Base-by-base conservation (phyloP, 441 rosid species). In the Bocquillonia castaneifolia region DNA sequence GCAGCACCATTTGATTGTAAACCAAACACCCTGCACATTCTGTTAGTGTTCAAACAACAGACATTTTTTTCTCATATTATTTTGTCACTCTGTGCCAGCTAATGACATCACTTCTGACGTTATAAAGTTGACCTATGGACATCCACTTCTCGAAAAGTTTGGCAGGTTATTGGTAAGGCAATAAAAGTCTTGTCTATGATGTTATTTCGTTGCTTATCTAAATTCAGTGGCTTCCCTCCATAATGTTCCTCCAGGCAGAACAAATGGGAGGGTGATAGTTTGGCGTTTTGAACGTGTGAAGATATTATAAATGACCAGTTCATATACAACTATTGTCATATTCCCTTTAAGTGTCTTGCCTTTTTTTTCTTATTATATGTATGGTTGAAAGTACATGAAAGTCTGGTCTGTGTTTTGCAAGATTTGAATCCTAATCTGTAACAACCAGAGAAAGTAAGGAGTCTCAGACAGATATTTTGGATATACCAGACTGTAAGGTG, bases 101-200 rank as follows among this genome's bases (percentile, higher is more conserved):
- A 75, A 77, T 63, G 70, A 47, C 29, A 61, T 64, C 48, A 77
- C 59, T 75, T 76, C 87, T 66, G 81, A 80, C 22, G 66, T 80
- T 50, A 66, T 80, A 70, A 79, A 74, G 60, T 74, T 83, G 81
- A 82, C 80, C 66, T 81, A 68, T 75, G 74, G 78, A 73, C 86
- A 79, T 74, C 88, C 89, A 26, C 75, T 81, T 75, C 70, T 76
- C 54, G 66, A 83, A 65, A 82, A 81, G 82, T 85, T 93, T 76
- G 83, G 79, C 70, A 84, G 97, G 81, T 72, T 89, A 79, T 68
- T 89, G 95, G 98, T 93, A 85, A 80, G 95, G 32, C 45, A 56
- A 66, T 65, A 51, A 47, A 72, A 56, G 36, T 50, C 57, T 50
- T 72, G 23, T 55, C 36, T 36, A 37, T 56, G 40, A 26, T 66